Evolutionary conservation across 805 yeast genomes (phyloP), one percentile per base, ranked within the genome.

Genomic region (Yamadazyma endophytica): DNA sequence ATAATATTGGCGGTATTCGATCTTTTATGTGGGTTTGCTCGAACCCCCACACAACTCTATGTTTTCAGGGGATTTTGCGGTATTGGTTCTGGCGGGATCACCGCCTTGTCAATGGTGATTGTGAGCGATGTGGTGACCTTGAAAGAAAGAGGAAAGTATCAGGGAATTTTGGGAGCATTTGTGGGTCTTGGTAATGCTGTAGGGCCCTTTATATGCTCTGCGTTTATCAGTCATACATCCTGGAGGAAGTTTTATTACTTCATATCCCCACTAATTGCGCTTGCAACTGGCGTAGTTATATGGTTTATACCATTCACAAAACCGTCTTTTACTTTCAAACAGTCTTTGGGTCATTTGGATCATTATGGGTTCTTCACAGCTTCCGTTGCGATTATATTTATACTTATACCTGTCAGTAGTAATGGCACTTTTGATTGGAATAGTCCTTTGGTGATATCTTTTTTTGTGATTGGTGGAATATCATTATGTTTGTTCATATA

Each of bases 361-460:
- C 71, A 66, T 39, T 41, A 54, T 6, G 85, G 85, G 0, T 61
- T 73, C 25, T 38, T 69, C 17, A 50, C 70, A 9, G 54, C 73
- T 20, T 56, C 77, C 3, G 60, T 72, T 1, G 68, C 71, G 0
- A 57, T 67, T 15, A 69, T 75, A 0, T 50, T 77, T 4, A 44
- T 77, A n/a, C 58, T 77, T 28, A 61, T 77, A 11, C 78, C 80
- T 2, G 48, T 75, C 13, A 65, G 70, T 40, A 77, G 79, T 13
- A 86, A 84, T 18, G 55, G 70, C 8, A 54, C 68, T 7, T 77
- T 64, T 44, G 48, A 59, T 0, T 81, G 87, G 87, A 43, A 64
- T 40, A 70, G 65, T 31, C 29, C 62, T 1, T 26, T 60, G 9
- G 59, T 61, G 4, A 61, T 63, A 15, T 39, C 43, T 12, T 46